Conservation (phyloP, 768 basidiomycete genomes). For the Mycena kentingensis region DNA sequence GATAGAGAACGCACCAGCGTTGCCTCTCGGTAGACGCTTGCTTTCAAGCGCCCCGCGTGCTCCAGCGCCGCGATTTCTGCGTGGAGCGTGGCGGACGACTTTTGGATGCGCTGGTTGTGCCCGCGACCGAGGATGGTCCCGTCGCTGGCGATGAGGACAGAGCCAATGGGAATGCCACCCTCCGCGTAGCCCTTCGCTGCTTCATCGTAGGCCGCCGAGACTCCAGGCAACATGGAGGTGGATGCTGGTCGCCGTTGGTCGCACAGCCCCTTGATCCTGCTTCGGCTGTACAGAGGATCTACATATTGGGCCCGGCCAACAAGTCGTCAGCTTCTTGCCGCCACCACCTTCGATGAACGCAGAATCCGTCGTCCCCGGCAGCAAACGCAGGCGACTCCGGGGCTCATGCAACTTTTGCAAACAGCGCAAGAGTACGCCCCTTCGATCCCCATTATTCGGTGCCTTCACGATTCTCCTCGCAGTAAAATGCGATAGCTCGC, state of each 20-base stretch:
- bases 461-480: too few species aligned
- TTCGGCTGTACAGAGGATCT: too few species aligned
- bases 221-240: too few species aligned
- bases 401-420: slow-evolving; percentile 20
- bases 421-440: slow-evolving; percentile 14
- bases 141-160: slow-evolving; percentile 37
- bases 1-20: slow-evolving; percentile 47
- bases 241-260: too few species aligned
- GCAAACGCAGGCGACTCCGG: slow-evolving; percentile 16
- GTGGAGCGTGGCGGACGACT: slow-evolving; percentile 36
- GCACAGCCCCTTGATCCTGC: too few species aligned
- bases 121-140: slow-evolving; percentile 33
- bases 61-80: slow-evolving; percentile 45
- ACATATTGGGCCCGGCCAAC: too few species aligned
- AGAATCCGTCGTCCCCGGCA: slow-evolving; percentile 14
- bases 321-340: too few species aligned
- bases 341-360: too few species aligned
- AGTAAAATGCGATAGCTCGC: slow-evolving; percentile 75
- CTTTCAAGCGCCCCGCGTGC: slow-evolving; percentile 51
- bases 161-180: slow-evolving; percentile 68
- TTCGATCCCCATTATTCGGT: neutral
- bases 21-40: slow-evolving; percentile 45
- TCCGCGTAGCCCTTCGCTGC: slow-evolving; percentile 49
- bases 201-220: slow-evolving; percentile 35
- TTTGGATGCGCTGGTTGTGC: slow-evolving; percentile 40